A percentile compares a stretch with the other conserved stretches of the same genome.
phyloP scores from a whole-genome alignment of 139 green algal genomes.

The Spirogloea muscicola region DNA sequence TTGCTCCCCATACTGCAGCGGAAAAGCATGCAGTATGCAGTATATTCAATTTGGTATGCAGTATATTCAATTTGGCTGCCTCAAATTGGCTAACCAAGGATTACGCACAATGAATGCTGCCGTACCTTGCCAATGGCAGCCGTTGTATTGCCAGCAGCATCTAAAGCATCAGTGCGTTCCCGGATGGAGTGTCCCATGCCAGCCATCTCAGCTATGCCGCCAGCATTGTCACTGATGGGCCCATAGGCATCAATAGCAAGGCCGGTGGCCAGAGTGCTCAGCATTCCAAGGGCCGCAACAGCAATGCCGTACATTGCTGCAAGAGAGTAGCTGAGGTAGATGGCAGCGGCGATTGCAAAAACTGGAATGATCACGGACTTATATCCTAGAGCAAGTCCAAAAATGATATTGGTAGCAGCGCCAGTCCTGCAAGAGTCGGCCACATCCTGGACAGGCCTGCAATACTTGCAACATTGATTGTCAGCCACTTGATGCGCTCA shows the following conservation, averaged over 20 bases:
- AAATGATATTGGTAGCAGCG: constrained; percentile 96
- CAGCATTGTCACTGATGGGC: constrained; percentile 74
- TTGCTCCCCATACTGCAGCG: no score
- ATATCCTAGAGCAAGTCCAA: constrained; percentile 96
- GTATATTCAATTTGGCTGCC: no score
- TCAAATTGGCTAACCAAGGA: no score
- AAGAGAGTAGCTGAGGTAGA: constrained; percentile 82
- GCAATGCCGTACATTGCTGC: constrained; percentile 93
- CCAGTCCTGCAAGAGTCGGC: constrained; percentile 92
- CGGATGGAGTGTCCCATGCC: constrained; percentile 96
- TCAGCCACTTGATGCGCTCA: no score
- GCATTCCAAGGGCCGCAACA: constrained; percentile 92
- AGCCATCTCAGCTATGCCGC: constrained; percentile 97
- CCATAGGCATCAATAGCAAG: constrained; percentile 86
- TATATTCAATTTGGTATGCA: no score
- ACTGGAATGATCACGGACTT: constrained; percentile 90
- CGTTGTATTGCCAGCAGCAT: constrained; percentile 97
- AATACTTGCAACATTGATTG: no score
- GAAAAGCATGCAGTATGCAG: no score
- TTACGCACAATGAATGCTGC: neutral
- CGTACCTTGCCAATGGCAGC: constrained; percentile 40
- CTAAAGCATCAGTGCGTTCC: constrained; percentile 92
- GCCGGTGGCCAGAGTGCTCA: constrained; percentile 85
- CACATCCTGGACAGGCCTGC: constrained; percentile 71
- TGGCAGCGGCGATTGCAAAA: constrained; percentile 79